phyloP scores from a whole-genome alignment of 768 basidiomycete genomes.

The Phanerodontia chrysosporium region DNA sequence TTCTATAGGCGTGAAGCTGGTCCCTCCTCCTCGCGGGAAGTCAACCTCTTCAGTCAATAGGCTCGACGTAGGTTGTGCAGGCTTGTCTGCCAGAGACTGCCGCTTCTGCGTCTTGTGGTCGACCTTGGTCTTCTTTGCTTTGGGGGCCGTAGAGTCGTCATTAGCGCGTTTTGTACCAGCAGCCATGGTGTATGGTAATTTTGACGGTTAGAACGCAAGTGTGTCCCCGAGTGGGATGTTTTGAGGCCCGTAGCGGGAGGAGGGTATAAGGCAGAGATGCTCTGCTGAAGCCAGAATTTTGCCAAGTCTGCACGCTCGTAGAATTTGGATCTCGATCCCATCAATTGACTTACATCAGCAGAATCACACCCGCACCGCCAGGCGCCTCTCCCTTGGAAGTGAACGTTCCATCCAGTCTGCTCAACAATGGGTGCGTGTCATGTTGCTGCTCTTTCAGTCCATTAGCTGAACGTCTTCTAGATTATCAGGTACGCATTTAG shows the following conservation, averaged over 20 bases:
- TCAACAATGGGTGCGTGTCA: slow-evolving; percentile 21
- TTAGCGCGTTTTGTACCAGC: slow-evolving; percentile 57
- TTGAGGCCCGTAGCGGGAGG: background rate
- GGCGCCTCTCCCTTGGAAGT: background rate
- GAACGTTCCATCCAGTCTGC: background rate
- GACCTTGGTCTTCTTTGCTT: slow-evolving; percentile 60
- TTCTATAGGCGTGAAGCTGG: slow-evolving; percentile 82
- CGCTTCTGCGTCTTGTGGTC: slow-evolving; percentile 27
- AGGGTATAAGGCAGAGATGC: background rate
- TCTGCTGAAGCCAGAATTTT: slow-evolving; percentile 4
- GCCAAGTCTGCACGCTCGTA: slow-evolving; percentile 2
- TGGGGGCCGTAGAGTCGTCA: slow-evolving; percentile 48
- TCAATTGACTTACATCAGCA: slow-evolving; percentile 4
- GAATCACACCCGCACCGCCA: background rate
- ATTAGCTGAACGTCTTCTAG: slow-evolving; percentile 29
- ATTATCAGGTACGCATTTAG: slow-evolving; percentile 58
- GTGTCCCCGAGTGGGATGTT: background rate
- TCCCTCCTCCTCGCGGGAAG: slow-evolving; percentile 95
- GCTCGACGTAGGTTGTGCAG: slow-evolving; percentile 32
- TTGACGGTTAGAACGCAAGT: background rate
- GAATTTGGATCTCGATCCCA: slow-evolving; percentile 4
- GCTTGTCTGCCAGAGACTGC: slow-evolving; percentile 22
- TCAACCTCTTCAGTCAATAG: slow-evolving; percentile 69
- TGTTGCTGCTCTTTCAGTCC: background rate
- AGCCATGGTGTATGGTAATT: slow-evolving; percentile 26